Percentiles rank a stretch among this genome's conserved stretches.
phyloP scores from a whole-genome alignment of 1,284 basidiomycete genomes.

The Prillingera fragicola region DNA sequence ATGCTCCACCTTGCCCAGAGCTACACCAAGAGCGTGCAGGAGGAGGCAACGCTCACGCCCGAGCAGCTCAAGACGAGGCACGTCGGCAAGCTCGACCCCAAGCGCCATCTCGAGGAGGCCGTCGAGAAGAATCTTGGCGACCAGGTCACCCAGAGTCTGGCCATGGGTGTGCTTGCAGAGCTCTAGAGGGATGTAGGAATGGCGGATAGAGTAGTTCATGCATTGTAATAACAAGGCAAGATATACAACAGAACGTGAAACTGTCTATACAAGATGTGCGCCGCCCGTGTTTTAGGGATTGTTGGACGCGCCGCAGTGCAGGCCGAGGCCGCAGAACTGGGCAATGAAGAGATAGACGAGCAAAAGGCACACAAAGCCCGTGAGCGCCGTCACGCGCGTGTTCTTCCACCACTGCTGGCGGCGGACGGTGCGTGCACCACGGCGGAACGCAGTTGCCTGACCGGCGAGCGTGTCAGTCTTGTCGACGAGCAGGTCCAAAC shows the following conservation, averaged over 20 bases:
- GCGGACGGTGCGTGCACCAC: conserved; percentile 78
- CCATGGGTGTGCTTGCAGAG: conserved; percentile 85
- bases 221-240: conserved; percentile 19
- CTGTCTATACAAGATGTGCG: conserved; percentile 9
- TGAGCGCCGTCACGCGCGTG: conserved; percentile 66
- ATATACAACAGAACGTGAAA: conserved; percentile 10
- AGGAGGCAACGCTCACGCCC: conserved; percentile 82
- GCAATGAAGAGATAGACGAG: conserved; percentile 69
- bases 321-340: conserved; percentile 70
- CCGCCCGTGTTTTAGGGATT: too few relatives aligned
- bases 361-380: conserved; percentile 55
- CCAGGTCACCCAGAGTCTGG: conserved; percentile 88
- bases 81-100: conserved; percentile 96
- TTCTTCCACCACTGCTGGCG: conserved; percentile 98
- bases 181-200: conserved; percentile 49
- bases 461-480: conserved; percentile 94
- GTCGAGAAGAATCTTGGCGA: conserved; percentile 96
- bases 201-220: conserved; percentile 12
- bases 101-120: conserved; percentile 89
- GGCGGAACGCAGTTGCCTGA: conserved; percentile 91
- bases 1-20: conserved; percentile 86
- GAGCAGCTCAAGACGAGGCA: conserved; percentile 93
- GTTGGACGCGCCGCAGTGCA: conserved; percentile 25
- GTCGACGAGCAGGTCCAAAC: conserved; percentile 92
- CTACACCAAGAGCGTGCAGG: conserved; percentile 94